Percentiles rank a stretch among this genome's conserved stretches.
These are phyloP conservation scores for Juglanconis oblonga DNA, from an alignment of 2,329 filamentous ascomycete genomes.

Conservation along the genomic window DNA sequence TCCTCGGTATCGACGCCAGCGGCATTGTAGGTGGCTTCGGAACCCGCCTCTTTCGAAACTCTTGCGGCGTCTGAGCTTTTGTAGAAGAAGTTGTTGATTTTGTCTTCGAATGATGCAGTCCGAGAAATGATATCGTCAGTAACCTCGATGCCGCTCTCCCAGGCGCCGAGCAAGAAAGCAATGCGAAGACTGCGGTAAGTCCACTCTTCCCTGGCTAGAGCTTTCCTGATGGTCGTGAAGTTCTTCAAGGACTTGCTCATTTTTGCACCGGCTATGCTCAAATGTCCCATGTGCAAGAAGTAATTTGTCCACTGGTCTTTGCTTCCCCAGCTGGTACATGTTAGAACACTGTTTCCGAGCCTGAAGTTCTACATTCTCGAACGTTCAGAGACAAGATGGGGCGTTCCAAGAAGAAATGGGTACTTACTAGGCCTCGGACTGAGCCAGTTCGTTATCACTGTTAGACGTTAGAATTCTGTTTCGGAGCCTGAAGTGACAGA, in stretches of 20 bases:
- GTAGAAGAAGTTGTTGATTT: slow-evolving; percentile 49
- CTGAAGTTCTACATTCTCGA: too few species aligned
- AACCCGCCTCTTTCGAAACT: neutral
- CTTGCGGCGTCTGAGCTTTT: slow-evolving; percentile 28
- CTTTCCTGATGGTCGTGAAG: slow-evolving; percentile 88
- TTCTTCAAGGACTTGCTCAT: slow-evolving; percentile 98
- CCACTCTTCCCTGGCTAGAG: slow-evolving; percentile 64
- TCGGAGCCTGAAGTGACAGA: too few species aligned
- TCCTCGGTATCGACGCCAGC: slow-evolving; percentile 1
- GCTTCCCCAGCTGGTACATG: slow-evolving; percentile 22
- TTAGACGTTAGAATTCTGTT: too few species aligned
- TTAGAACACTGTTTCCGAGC: too few species aligned
- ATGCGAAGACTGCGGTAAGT: slow-evolving; percentile 64
- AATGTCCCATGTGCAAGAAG: slow-evolving; percentile 88
- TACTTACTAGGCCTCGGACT: slow-evolving; percentile 67
- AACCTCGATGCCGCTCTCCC: slow-evolving; percentile 69
- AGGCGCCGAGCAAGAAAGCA: slow-evolving; percentile 65
- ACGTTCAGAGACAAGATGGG: too few species aligned
- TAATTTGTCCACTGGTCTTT: slow-evolving; percentile 82
- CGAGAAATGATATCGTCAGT: slow-evolving; percentile 61
- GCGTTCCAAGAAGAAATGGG: too few species aligned
- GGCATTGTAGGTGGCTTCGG: neutral
- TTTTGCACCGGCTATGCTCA: slow-evolving; percentile 85
- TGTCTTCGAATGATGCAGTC: slow-evolving; percentile 61
- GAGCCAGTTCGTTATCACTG: slow-evolving; percentile 75